These are phyloP conservation scores for Ceratobasidium sp. DNA, from an alignment of 1,284 basidiomycete genomes.

Conservation along the genomic window DNA sequence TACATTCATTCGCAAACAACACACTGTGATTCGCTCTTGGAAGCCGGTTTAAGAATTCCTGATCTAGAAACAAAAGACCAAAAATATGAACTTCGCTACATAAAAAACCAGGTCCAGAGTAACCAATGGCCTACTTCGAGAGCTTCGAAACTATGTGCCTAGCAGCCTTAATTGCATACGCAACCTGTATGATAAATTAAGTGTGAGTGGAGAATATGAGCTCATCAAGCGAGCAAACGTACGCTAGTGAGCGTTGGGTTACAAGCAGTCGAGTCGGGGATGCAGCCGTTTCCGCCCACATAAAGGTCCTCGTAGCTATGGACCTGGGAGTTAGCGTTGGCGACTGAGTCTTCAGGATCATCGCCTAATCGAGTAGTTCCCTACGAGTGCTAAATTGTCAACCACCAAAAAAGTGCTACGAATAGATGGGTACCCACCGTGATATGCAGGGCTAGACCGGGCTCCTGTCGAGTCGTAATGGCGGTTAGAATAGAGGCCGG, in stretches of 20 bases:
- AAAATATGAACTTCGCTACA: too few species aligned
- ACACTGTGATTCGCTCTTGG: neutral
- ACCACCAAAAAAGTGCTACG: neutral
- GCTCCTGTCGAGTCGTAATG: neutral
- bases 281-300: constrained; percentile 38
- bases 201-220: neutral
- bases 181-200: neutral
- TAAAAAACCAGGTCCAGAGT: neutral
- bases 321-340: constrained; percentile 31
- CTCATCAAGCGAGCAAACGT: neutral
- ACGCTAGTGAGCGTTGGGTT: constrained; percentile 42
- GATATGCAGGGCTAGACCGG: constrained; percentile 30
- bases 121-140: neutral
- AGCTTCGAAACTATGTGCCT: constrained; percentile 44
- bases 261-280: constrained; percentile 41
- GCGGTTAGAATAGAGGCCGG: neutral
- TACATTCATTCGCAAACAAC: neutral
- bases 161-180: constrained; percentile 19
- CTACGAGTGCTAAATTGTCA: neutral
- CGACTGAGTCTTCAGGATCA: neutral
- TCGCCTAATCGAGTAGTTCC: constrained; percentile 32
- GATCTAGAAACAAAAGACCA: too few species aligned
- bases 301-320: constrained; percentile 8
- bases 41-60: too few species aligned
- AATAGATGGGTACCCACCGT: constrained; percentile 9